phyloP scores from a whole-genome alignment of 129 eudicot genomes.

The Escallonia herrerae region DNA sequence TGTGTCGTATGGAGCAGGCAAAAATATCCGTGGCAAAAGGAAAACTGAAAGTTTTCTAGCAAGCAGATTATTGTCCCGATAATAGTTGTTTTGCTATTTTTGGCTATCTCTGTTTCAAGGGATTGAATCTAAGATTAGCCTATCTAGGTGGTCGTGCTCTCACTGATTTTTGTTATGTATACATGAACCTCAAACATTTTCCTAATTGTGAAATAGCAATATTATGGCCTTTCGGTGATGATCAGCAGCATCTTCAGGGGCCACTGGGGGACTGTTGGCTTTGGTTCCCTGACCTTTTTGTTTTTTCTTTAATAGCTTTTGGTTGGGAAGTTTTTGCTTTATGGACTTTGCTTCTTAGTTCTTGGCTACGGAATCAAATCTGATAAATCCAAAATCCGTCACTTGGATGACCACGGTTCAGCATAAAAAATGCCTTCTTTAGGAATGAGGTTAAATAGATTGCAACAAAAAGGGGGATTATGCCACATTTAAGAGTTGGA shows the following conservation, averaged over 20 bases:
- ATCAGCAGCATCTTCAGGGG: background rate
- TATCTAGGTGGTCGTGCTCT: too few species aligned
- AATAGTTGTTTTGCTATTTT: background rate
- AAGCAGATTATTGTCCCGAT: background rate
- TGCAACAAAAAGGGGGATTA: too few species aligned
- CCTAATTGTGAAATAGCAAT: background rate
- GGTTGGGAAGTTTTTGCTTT: too few species aligned
- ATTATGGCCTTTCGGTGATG: background rate
- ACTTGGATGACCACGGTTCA: too few species aligned
- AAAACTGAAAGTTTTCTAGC: constrained; percentile 50
- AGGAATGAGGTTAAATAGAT: too few species aligned
- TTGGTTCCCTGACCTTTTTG: background rate
- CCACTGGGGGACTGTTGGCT: background rate
- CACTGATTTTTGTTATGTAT: background rate
- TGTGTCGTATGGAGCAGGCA: constrained; percentile 47
- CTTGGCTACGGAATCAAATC: too few species aligned
- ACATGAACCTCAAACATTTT: background rate
- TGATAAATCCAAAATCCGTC: too few species aligned
- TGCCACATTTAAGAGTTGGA: too few species aligned
- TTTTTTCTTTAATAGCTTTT: too few species aligned
- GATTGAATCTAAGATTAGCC: background rate
- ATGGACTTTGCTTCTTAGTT: too few species aligned
- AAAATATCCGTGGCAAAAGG: constrained; percentile 48
- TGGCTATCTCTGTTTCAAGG: background rate
- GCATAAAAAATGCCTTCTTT: too few species aligned